These are phyloP conservation scores for bread wheat (Triticum aestivum) DNA, from an alignment of 176 grass and related monocot species.

Conservation along the genomic window IWGSC_CS_RefSeq_v2.1 NC_057799.1:619989540-619990039, in stretches of 20 bases:
- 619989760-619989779: conserved; percentile 73
- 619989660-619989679: conserved; percentile 63
- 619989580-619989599: conserved; percentile 90
- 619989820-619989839: conserved; percentile 88
- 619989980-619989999: background rate
- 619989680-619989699: conserved; percentile 90
- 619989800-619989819: conserved; percentile 91
- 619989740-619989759: conserved; percentile 76
- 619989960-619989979: background rate
- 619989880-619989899: no score
- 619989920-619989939: background rate
- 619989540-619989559: conserved; percentile 68
- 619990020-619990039: background rate
- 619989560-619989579: conserved; percentile 83
- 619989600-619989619: conserved; percentile 80
- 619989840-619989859: conserved; percentile 51
- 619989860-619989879: background rate
- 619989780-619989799: conserved; percentile 98
- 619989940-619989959: background rate
- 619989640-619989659: conserved; percentile 66
- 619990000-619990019: background rate
- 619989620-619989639: conserved; percentile 77
- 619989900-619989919: background rate
- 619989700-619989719: conserved; percentile 89
- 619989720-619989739: conserved; percentile 90